Evolutionary conservation across 805 yeast genomes (phyloP).

Genomic region (Saccharomycodes ludwigii): DNA sequence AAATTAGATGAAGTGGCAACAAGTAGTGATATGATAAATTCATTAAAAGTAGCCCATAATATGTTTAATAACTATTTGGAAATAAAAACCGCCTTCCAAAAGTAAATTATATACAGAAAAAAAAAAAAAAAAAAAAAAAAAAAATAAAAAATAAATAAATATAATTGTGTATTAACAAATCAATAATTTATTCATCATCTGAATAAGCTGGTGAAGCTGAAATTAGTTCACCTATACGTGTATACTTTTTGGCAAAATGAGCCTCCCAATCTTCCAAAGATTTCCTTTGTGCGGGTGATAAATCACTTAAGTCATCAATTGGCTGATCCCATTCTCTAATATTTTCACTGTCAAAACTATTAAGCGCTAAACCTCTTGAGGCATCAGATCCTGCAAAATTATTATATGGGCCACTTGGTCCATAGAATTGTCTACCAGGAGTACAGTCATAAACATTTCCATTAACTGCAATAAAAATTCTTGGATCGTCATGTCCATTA

Average conservation of each 20-base stretch:
- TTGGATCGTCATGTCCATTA: constrained; percentile 72
- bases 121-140: background rate
- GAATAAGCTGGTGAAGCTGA: constrained; percentile 25
- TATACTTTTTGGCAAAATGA: constrained; percentile 73
- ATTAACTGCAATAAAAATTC: constrained; percentile 74
- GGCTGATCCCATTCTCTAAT: constrained; percentile 65
- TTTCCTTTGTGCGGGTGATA: constrained; percentile 46
- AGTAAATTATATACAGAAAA: no score
- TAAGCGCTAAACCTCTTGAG: constrained; percentile 78
- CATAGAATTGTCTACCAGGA: constrained; percentile 72
- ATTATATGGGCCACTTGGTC: constrained; percentile 91
- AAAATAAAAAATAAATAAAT: background rate
- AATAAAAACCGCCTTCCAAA: no score
- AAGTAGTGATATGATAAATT: no score
- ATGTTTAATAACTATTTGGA: no score
- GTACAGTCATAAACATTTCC: constrained; percentile 82
- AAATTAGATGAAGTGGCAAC: no score
- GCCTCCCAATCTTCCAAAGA: constrained; percentile 77
- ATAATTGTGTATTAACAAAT: background rate
- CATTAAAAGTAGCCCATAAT: no score
- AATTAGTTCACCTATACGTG: constrained; percentile 61
- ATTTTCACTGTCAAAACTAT: constrained; percentile 63
- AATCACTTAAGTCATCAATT: constrained; percentile 56
- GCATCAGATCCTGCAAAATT: constrained; percentile 96
- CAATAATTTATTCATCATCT: background rate